Percentiles rank a stretch among this genome's conserved stretches.
phyloP scores from a whole-genome alignment of 768 basidiomycete genomes.

The Termitomyces sp. region DNA sequence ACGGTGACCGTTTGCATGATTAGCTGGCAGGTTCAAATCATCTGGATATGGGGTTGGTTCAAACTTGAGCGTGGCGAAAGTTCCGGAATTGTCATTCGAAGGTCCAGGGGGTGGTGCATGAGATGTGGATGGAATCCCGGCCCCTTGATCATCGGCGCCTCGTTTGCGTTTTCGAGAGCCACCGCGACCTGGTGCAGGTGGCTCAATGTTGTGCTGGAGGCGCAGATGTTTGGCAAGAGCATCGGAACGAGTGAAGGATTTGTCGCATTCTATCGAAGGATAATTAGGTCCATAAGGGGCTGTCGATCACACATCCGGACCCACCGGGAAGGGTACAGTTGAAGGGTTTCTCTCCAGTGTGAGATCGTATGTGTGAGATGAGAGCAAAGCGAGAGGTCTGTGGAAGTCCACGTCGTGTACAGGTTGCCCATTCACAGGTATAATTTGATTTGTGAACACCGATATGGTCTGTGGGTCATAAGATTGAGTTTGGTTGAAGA shows the following conservation, averaged over 20 bases:
- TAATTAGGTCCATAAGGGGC: slow-evolving; percentile 1
- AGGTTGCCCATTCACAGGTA: slow-evolving; percentile 87
- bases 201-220: slow-evolving; percentile 76
- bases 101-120: slow-evolving; percentile 21
- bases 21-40: slow-evolving; percentile 13
- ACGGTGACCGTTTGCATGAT: slow-evolving; percentile 18
- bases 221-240: slow-evolving; percentile 92
- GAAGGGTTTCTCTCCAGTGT: slow-evolving; percentile 95
- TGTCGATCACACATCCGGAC: slow-evolving; percentile 17
- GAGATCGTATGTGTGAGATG: slow-evolving; percentile 85
- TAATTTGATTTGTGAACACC: slow-evolving; percentile 82
- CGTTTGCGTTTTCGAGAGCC: slow-evolving; percentile 72
- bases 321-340: slow-evolving; percentile 75
- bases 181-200: slow-evolving; percentile 70
- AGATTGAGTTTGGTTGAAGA: background rate
- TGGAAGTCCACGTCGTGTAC: slow-evolving; percentile 71
- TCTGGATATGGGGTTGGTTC: slow-evolving; percentile 47
- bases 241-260: slow-evolving; percentile 92
- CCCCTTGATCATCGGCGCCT: slow-evolving; percentile 33
- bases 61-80: slow-evolving; percentile 63
- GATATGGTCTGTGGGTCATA: slow-evolving; percentile 58
- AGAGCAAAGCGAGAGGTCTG: slow-evolving; percentile 90
- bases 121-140: slow-evolving; percentile 19
- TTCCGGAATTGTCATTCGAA: slow-evolving; percentile 21
- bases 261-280: slow-evolving; percentile 74